phyloP scores from a whole-genome alignment of 2,329 filamentous ascomycete species.

The Fusarium guadeloupense region DNA sequence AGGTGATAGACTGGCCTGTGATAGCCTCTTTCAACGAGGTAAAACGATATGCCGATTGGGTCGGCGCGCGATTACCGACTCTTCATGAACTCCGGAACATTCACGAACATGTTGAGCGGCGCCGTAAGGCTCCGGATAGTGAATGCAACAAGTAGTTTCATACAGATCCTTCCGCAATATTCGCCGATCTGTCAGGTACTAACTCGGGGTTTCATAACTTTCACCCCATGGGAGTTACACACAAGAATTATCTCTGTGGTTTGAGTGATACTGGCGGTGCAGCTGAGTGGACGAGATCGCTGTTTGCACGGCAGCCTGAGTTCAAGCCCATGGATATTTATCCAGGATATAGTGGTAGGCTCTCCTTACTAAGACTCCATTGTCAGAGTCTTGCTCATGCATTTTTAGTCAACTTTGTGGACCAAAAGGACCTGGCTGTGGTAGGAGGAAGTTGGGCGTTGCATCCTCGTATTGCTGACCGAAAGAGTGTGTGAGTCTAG shows the following conservation, averaged over 20 bases:
- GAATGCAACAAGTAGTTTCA: constrained; percentile 7
- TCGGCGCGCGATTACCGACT: constrained; percentile 16
- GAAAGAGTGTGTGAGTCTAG: constrained; percentile 27
- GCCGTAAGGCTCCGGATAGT: background rate
- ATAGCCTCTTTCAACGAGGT: constrained; percentile 28
- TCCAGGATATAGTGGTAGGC: constrained; percentile 25
- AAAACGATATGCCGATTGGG: constrained; percentile 16
- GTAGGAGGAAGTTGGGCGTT: constrained; percentile 29
- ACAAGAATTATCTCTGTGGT: constrained; percentile 13
- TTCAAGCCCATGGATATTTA: constrained; percentile 32
- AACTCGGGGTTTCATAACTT: constrained; percentile 26
- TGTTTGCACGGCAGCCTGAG: constrained; percentile 9
- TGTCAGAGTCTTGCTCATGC: background rate
- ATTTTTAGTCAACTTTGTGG: constrained; percentile 34
- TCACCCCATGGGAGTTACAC: constrained; percentile 7
- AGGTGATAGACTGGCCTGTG: constrained; percentile 18
- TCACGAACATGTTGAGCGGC: constrained; percentile 9
- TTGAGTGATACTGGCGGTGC: constrained; percentile 26
- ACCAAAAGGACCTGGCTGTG: constrained; percentile 14
- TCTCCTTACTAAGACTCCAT: background rate
- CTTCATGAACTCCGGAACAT: constrained; percentile 25
- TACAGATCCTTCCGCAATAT: constrained; percentile 2
- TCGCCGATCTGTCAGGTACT: background rate
- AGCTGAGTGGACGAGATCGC: constrained; percentile 17
- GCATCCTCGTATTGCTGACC: constrained; percentile 17